These are phyloP conservation scores for Gymnopilus junonius DNA, from an alignment of 768 basidiomycete species.

Conservation along the genomic window DNA sequence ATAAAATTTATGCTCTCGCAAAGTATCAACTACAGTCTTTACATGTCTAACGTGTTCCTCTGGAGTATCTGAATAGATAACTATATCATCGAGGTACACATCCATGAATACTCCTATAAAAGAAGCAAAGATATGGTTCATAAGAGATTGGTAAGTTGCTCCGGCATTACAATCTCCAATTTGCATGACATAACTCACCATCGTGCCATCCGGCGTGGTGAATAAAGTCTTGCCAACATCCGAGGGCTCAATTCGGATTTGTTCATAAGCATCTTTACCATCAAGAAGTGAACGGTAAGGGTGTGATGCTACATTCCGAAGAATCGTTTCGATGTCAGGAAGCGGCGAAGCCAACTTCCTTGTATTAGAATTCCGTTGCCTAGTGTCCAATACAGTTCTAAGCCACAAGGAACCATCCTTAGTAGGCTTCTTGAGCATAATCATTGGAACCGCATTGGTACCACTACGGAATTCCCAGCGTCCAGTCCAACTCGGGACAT, in stretches of 20 bases:
- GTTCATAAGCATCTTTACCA: background rate
- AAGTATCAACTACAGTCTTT: constrained; percentile 27
- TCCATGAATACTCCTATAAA: constrained; percentile 41
- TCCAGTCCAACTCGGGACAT: background rate
- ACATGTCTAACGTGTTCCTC: constrained; percentile 39
- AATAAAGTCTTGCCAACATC: background rate
- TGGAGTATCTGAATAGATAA: constrained; percentile 38
- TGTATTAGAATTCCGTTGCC: constrained; percentile 18
- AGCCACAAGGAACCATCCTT: constrained; percentile 27
- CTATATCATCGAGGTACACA: constrained; percentile 31
- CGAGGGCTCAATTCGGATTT: background rate
- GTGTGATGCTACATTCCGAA: background rate
- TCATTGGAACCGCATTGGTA: constrained; percentile 1
- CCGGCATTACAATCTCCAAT: constrained; percentile 18
- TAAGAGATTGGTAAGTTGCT: constrained; percentile 41
- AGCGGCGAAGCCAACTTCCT: constrained; percentile 10
- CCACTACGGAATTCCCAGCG: background rate
- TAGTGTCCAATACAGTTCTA: constrained; percentile 21
- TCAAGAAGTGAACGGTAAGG: background rate
- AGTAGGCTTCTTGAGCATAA: background rate
- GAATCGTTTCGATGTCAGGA: constrained; percentile 19
- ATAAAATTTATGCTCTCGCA: constrained; percentile 32
- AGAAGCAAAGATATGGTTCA: constrained; percentile 36
- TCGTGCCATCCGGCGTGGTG: background rate
- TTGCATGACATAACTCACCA: background rate